phyloP scores from a whole-genome alignment of 1,284 basidiomycete species.

The Rhizoctonia solani region DNA sequence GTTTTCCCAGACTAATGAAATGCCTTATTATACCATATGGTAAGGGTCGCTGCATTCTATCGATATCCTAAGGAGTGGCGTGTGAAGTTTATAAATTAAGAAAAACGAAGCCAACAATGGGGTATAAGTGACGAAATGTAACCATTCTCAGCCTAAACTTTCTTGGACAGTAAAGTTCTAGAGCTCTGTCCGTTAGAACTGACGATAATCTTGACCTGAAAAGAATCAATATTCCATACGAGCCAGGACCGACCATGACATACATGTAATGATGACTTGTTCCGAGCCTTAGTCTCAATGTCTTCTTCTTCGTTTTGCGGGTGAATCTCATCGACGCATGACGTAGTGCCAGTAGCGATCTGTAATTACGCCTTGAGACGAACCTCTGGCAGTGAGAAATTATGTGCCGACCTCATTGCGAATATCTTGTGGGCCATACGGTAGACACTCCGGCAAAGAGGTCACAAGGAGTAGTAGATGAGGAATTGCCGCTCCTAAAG shows the following conservation, averaged over 20 bases:
- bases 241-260: conserved; percentile 46
- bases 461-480: conserved; percentile 72
- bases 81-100: too few species aligned
- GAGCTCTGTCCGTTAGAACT: conserved; percentile 41
- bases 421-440: conserved; percentile 67
- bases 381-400: neutral
- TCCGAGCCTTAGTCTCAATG: conserved; percentile 51
- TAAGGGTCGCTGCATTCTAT: too few species aligned
- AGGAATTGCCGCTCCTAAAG: conserved; percentile 87
- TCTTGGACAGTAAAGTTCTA: too few species aligned
- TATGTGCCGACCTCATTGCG: conserved; percentile 43
- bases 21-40: too few species aligned
- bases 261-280: conserved; percentile 26
- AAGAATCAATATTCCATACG: conserved; percentile 68
- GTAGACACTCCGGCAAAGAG: conserved; percentile 74
- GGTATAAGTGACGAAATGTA: too few species aligned
- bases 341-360: conserved; percentile 72
- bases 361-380: conserved; percentile 47
- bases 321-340: conserved; percentile 77
- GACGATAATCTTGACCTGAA: conserved; percentile 63
- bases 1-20: too few species aligned
- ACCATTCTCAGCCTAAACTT: too few species aligned
- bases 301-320: conserved; percentile 67
- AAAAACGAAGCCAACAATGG: too few species aligned
- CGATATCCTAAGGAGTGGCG: too few species aligned